Conservation (phyloP, 2,329 filamentous ascomycete species). For the Epichloe gansuensis region DNA sequence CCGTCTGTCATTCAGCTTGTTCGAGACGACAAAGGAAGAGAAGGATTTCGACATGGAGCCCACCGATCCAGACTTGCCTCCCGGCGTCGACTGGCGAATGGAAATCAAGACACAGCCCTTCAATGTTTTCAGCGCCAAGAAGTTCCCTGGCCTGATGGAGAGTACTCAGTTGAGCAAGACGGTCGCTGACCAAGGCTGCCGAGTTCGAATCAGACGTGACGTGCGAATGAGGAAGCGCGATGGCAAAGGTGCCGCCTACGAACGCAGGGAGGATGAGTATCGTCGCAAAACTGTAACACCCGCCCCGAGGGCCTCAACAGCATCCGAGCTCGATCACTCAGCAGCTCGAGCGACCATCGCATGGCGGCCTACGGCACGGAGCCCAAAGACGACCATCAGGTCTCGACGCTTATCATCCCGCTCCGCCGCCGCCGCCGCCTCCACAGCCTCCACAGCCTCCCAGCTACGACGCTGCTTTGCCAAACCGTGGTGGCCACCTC, state of each 20-base stretch:
- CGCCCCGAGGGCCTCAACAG: conserved; percentile 20
- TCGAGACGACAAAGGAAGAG: conserved; percentile 81
- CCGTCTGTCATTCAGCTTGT: conserved; percentile 81
- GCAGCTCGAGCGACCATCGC: conserved; percentile 43
- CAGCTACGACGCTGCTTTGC: conserved; percentile 18
- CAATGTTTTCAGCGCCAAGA: conserved; percentile 90
- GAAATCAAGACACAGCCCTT: conserved; percentile 84
- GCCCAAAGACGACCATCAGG: conserved; percentile 34
- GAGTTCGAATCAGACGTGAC: conserved; percentile 88
- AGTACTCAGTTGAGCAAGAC: conserved; percentile 82
- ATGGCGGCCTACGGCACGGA: conserved; percentile 28
- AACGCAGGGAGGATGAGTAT: conserved; percentile 56
- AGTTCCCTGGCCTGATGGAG: conserved; percentile 86
- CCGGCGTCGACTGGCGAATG: conserved; percentile 65
- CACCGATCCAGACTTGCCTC: conserved; percentile 32
- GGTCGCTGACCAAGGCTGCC: conserved; percentile 92
- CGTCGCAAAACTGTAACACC: conserved; percentile 25
- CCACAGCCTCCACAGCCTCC: conserved; percentile 8
- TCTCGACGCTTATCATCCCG: conserved; percentile 31
- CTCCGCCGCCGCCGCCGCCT: conserved; percentile 17
- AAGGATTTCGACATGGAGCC: conserved; percentile 58
- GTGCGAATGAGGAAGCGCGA: conserved; percentile 82
- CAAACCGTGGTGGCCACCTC: conserved; percentile 18
- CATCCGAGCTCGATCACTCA: conserved; percentile 45
- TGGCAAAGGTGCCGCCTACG: conserved; percentile 46